phyloP scores from a whole-genome alignment of 345 rosid species.

The Euphorbia tirucalli region DNA sequence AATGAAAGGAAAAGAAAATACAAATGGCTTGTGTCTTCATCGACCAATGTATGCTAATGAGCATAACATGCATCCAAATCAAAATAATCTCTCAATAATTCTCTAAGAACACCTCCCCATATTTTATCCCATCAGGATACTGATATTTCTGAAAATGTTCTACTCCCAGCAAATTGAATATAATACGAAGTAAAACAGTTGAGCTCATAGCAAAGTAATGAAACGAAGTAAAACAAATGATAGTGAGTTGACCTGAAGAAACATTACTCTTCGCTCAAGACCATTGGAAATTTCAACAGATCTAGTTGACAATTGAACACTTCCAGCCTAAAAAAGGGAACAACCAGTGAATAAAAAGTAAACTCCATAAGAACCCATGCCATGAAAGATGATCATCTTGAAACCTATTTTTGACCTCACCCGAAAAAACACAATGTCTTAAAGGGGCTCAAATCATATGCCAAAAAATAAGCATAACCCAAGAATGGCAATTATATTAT shows the following conservation, averaged over 20 bases:
- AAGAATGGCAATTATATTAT: neutral
- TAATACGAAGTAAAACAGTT: conserved; percentile 28
- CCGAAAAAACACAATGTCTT: neutral
- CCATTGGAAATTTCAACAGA: conserved; percentile 98
- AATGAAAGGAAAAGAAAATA: neutral
- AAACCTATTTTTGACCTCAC: neutral
- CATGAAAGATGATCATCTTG: neutral
- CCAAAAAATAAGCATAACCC: neutral
- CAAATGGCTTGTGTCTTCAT: neutral
- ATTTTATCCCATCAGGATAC: conserved; percentile 91
- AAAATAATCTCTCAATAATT: conserved; percentile 56
- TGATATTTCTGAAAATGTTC: conserved; percentile 94
- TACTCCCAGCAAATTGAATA: conserved; percentile 59
- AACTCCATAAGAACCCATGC: conserved; percentile 4
- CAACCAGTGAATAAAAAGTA: conserved; percentile 4
- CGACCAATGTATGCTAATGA: no score
- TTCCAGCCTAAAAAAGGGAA: conserved; percentile 63
- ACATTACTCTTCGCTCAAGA: conserved; percentile 94
- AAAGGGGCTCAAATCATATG: no score
- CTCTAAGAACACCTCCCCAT: conserved; percentile 93
- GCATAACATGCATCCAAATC: neutral
- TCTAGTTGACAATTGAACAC: conserved; percentile 82
- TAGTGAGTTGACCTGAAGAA: conserved; percentile 69
- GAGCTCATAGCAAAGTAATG: conserved; percentile 11
- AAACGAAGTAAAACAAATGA: conserved; percentile 11